Evolutionary conservation across 2,329 filamentous ascomycete genomes (phyloP).

Genomic region (Ophioceras dolichostomum): DNA sequence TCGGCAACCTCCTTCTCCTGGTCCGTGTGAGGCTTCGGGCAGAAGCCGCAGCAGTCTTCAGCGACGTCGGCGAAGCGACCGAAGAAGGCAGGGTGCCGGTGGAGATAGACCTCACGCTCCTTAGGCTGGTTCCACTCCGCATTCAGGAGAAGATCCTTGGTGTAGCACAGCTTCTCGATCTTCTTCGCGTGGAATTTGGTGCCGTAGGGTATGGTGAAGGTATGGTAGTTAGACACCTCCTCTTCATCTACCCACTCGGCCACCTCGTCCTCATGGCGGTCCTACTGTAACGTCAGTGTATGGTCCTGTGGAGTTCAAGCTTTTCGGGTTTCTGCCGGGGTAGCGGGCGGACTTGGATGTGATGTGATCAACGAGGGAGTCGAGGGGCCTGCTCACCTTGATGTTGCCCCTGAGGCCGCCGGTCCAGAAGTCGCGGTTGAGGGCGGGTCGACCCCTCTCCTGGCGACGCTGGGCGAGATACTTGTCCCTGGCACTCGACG

Average conservation of each 20-base stretch:
- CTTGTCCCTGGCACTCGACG: conserved; percentile 49
- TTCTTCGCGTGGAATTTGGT: conserved; percentile 48
- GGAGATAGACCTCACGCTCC: conserved; percentile 63
- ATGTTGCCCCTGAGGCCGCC: conserved; percentile 51
- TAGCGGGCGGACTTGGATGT: too few relatives aligned
- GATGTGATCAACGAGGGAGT: too few relatives aligned
- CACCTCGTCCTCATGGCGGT: conserved; percentile 65
- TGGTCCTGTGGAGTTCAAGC: too few relatives aligned
- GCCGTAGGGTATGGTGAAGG: conserved; percentile 61
- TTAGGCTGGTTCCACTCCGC: conserved; percentile 75
- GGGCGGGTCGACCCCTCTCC: conserved; percentile 57
- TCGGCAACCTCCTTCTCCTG: conserved; percentile 62
- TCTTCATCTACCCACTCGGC: conserved; percentile 72
- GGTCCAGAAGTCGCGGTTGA: conserved; percentile 26
- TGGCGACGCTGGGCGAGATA: conserved; percentile 59
- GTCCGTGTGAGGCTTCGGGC: conserved; percentile 54
- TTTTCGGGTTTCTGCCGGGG: too few relatives aligned
- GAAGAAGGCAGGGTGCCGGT: conserved; percentile 79
- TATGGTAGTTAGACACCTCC: conserved; percentile 70
- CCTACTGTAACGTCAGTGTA: too few relatives aligned
- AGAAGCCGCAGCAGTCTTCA: conserved; percentile 70
- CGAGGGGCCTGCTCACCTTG: too few relatives aligned
- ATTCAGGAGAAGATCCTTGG: conserved; percentile 70
- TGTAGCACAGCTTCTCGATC: conserved; percentile 74
- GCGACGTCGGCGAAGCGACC: conserved; percentile 64